These are phyloP conservation scores for Anaeramoeba flamelloides DNA, from an alignment of 78 protist species.

Conservation along the genomic window DNA sequence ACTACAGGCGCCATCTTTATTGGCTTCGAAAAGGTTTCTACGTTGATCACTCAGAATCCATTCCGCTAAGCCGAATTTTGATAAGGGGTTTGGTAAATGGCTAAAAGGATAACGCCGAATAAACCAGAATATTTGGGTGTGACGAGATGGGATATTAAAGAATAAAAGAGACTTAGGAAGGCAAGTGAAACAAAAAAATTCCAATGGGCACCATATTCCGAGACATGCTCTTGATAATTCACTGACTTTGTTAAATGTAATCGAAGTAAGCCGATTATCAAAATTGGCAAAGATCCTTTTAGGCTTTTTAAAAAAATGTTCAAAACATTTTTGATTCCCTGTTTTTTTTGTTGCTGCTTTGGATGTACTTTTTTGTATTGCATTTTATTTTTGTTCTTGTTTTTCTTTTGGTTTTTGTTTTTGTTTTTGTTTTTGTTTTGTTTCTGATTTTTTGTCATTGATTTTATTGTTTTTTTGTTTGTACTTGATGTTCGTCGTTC, in stretches of 20 bases:
- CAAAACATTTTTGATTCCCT: too few species aligned
- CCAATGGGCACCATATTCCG: constrained; percentile 85
- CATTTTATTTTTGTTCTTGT: too few species aligned
- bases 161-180: constrained; percentile 28
- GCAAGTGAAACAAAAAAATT: constrained; percentile 80
- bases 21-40: constrained; percentile 26
- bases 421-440: too few species aligned
- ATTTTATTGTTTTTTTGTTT: too few species aligned
- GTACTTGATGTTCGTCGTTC: too few species aligned
- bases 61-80: constrained; percentile 22
- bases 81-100: constrained; percentile 9
- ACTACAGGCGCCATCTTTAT: constrained; percentile 55
- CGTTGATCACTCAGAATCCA: constrained; percentile 26
- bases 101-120: constrained; percentile 18
- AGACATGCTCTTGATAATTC: constrained; percentile 64
- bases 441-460: too few species aligned
- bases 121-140: constrained; percentile 11
- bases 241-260: constrained; percentile 26
- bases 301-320: too few species aligned
- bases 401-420: too few species aligned
- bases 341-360: too few species aligned
- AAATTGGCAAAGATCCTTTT: constrained; percentile 29
- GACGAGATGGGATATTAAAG: constrained; percentile 22
- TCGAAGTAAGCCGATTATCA: constrained; percentile 42
- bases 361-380: too few species aligned